phyloP scores from a whole-genome alignment of 805 yeast species.

The Spencermartinsiella europaea region DNA sequence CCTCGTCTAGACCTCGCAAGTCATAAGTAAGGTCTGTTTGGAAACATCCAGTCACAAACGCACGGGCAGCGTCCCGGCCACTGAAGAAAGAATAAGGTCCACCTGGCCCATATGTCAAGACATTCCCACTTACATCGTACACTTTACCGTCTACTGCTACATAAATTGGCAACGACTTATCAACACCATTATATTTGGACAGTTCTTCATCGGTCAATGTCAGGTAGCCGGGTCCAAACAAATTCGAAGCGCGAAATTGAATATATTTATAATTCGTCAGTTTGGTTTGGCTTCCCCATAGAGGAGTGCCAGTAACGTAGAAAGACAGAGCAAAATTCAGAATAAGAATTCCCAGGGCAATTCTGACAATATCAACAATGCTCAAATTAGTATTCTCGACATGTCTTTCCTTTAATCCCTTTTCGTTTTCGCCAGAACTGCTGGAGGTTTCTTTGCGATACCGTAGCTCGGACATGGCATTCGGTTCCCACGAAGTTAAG shows the following conservation, averaged over 20 bases:
- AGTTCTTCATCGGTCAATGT: constrained; percentile 44
- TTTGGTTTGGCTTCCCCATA: constrained; percentile 59
- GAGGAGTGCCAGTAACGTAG: constrained; percentile 49
- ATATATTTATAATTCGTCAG: constrained; percentile 43
- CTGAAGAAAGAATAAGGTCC: constrained; percentile 54
- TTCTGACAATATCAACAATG: constrained; percentile 37
- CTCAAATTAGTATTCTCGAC: constrained; percentile 4
- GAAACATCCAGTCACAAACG: constrained; percentile 68
- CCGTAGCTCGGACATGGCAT: constrained; percentile 5
- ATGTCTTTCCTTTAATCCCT: background rate
- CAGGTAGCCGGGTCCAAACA: constrained; percentile 21
- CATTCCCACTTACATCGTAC: constrained; percentile 54
- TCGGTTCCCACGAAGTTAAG: too few relatives aligned
- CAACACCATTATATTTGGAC: constrained; percentile 46
- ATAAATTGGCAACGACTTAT: constrained; percentile 47
- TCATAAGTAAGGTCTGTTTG: constrained; percentile 59
- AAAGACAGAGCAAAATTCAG: constrained; percentile 49
- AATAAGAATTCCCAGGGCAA: constrained; percentile 43
- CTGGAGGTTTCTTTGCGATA: background rate
- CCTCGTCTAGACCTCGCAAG: constrained; percentile 51
- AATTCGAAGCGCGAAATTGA: constrained; percentile 22
- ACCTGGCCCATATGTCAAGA: constrained; percentile 51
- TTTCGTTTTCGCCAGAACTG: background rate
- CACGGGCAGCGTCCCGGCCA: constrained; percentile 65
- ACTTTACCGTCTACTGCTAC: constrained; percentile 57